phyloP scores from a whole-genome alignment of 495 filamentous ascomycete species.

The Geopyxis carbonaria region DNA sequence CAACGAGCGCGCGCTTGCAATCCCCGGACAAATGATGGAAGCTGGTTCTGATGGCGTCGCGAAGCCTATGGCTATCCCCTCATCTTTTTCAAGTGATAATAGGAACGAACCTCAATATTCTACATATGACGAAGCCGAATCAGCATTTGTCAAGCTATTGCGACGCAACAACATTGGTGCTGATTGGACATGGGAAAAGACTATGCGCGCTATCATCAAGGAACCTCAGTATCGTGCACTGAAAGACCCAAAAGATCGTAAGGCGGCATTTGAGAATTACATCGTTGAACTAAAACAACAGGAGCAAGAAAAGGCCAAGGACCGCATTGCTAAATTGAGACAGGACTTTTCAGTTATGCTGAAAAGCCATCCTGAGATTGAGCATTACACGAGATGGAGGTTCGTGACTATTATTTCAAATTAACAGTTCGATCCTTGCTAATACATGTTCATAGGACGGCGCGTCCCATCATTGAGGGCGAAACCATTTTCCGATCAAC shows the following conservation, averaged over 20 bases:
- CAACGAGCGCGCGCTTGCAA: conserved; percentile 23
- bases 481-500: conserved; percentile 91
- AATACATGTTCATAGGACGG: conserved; percentile 34
- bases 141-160: conserved; percentile 81
- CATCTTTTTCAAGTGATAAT: conserved; percentile 17
- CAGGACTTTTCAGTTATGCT: conserved; percentile 93
- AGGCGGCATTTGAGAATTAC: conserved; percentile 89
- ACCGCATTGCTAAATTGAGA: conserved; percentile 81
- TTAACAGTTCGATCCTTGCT: not conserved
- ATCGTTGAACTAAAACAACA: conserved; percentile 74
- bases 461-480: conserved; percentile 81
- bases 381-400: conserved; percentile 94
- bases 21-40: conserved; percentile 22
- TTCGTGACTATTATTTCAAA: conserved; percentile 6
- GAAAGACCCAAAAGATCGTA: conserved; percentile 84
- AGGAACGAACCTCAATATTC: conserved; percentile 68
- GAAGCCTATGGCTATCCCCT: conserved; percentile 19
- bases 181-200: conserved; percentile 85
- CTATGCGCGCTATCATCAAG: conserved; percentile 74
- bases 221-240: conserved; percentile 88
- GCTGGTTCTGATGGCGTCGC: conserved; percentile 11
- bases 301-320: conserved; percentile 88
- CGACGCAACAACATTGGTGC: conserved; percentile 69
- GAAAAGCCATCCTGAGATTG: conserved; percentile 91
- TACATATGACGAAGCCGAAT: conserved; percentile 79